Base-by-base conservation (phyloP, 169 alveolate genomes). In the Plasmodium gonderi region DNA sequence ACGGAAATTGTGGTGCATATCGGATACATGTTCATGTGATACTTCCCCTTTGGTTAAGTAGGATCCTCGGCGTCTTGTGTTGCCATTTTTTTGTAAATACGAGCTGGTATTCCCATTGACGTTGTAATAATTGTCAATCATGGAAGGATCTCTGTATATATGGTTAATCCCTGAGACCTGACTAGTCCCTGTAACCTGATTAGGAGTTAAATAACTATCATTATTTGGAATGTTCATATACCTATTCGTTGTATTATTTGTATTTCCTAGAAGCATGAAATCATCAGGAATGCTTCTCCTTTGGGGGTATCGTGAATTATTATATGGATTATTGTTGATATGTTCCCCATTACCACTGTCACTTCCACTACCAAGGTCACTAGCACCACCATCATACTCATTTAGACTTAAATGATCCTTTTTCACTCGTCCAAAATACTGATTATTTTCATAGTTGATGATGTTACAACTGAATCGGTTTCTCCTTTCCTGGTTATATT, bases 201-300 rank as follows among this genome's bases (percentile, higher is more conserved):
- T 60, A 60, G 20, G n/a, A n/a, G n/a, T n/a, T n/a, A n/a, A n/a
- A n/a, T n/a, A n/a, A n/a, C n/a, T n/a, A n/a, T 23, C 1, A 29
- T 36, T 36, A 23, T 60, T 60, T 3, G n/a, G 40, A 6, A 23
- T 29, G 42, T 51, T 42, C 75, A 23, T 31, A 20, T 20, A 9
- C 49, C 33, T 42, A 14, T 6, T 38, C 8, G 14, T 1, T 20
- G 29, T 31, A n/a, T 14, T 38, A 47, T 38, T 65, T 42, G 31
- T 40, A 31, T 80, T 80, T 3, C 74, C 80, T 7, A 80, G 14
- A 23, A 80, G 14, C 26, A 80, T 20, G 49, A n/a, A 60, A 29
- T 80, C 91, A 14, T 47, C 91, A 3, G 91, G 91, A 29, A 80
- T 80, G 38, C 91, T 80, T 42, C 91, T 80, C 68, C 91, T 65